phyloP scores from a whole-genome alignment of 2,329 filamentous ascomycete genomes.

The Keithomyces neogunnii region DNA sequence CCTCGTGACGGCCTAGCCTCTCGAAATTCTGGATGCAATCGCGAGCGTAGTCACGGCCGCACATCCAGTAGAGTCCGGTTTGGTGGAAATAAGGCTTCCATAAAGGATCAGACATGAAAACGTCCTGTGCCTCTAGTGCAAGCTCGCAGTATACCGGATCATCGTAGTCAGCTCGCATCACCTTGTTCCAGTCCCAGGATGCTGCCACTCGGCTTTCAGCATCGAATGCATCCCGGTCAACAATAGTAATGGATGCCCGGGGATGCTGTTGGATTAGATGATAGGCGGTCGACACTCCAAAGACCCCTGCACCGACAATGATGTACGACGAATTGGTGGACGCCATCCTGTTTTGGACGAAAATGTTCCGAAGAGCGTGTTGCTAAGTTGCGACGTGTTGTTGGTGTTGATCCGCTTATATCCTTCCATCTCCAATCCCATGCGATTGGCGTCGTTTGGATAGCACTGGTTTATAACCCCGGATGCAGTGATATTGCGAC shows the following conservation, averaged over 20 bases:
- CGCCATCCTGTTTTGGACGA: constrained; percentile 11
- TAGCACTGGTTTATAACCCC: no score
- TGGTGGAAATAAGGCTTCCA: constrained; percentile 50
- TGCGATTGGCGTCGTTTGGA: no score
- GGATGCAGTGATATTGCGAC: not conserved
- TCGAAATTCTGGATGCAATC: constrained; percentile 46
- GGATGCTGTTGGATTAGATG: constrained; percentile 46
- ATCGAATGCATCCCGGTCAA: constrained; percentile 47
- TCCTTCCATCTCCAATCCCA: no score
- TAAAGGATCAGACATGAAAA: constrained; percentile 49
- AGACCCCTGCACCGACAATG: constrained; percentile 57
- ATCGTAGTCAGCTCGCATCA: constrained; percentile 60
- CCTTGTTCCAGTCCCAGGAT: constrained; percentile 68
- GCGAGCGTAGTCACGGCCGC: constrained; percentile 39
- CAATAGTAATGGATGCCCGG: constrained; percentile 41
- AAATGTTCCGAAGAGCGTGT: no score
- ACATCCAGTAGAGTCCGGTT: constrained; percentile 51
- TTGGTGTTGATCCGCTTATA: no score
- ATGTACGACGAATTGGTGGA: constrained; percentile 32
- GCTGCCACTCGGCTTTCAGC: constrained; percentile 45
- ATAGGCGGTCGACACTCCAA: constrained; percentile 58
- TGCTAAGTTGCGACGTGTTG: no score
- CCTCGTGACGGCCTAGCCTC: constrained; percentile 29
- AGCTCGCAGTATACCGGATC: constrained; percentile 55
- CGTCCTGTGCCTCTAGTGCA: constrained; percentile 55